Evolutionary conservation across 306 rosid species (phyloP).

Genomic region (Neltuma alba): DNA sequence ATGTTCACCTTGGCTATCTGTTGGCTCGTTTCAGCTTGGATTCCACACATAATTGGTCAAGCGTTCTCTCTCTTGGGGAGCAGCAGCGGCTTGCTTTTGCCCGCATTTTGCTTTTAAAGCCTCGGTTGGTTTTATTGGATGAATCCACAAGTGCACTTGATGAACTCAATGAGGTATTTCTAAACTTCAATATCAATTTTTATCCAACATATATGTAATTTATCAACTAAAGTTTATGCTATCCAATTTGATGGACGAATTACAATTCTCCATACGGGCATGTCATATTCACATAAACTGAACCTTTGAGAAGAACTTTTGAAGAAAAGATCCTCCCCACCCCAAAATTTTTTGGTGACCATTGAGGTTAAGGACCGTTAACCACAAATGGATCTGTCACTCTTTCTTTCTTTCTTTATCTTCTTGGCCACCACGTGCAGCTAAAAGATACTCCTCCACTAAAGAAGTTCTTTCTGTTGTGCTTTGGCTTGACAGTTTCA

Average conservation of each 20-base stretch:
- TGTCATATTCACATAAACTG: background rate
- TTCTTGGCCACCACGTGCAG: background rate
- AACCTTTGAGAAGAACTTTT: constrained; percentile 5
- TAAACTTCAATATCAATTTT: constrained; percentile 28
- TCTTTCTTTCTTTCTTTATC: too few species aligned
- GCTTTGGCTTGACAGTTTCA: constrained; percentile 62
- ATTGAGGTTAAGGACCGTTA: background rate
- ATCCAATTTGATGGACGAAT: background rate
- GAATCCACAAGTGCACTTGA: constrained; percentile 96
- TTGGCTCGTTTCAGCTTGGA: constrained; percentile 80
- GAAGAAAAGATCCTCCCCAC: background rate
- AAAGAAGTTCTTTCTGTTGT: constrained; percentile 21
- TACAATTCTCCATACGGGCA: background rate
- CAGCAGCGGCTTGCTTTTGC: constrained; percentile 98
- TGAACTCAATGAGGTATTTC: constrained; percentile 84
- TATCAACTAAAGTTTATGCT: constrained; percentile 15
- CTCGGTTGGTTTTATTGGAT: constrained; percentile 79
- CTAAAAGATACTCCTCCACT: constrained; percentile 2
- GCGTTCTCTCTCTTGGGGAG: constrained; percentile 96
- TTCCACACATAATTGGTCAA: constrained; percentile 82
- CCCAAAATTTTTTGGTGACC: background rate
- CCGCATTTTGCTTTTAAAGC: constrained; percentile 81
- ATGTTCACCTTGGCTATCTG: constrained; percentile 78
- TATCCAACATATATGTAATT: background rate
- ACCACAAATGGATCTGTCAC: background rate